A percentile compares a stretch with the other conserved stretches of the same genome.
Conservation (phyloP, 2,329 filamentous ascomycete genomes). For the Falciphora oryzae region DNA sequence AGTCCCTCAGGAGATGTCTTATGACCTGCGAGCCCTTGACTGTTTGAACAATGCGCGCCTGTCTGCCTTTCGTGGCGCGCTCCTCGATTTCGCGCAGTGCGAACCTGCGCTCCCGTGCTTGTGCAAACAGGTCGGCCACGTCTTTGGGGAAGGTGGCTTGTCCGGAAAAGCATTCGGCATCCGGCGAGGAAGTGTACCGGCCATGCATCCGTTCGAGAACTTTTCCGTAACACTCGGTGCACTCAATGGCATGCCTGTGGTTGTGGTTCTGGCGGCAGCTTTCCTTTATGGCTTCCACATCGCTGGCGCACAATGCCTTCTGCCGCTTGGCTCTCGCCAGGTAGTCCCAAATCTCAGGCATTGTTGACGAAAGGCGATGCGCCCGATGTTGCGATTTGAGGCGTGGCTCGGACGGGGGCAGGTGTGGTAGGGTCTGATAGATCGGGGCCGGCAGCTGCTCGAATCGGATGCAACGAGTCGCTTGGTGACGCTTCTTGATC, state of each 20-base stretch:
- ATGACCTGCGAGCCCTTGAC: slow-evolving; percentile 19
- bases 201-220: slow-evolving; percentile 40
- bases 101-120: slow-evolving; percentile 28
- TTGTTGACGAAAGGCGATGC: slow-evolving; percentile 6
- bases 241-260: slow-evolving; percentile 38
- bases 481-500: background rate
- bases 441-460: background rate
- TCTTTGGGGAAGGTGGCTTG: slow-evolving; percentile 43
- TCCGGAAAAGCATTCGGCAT: slow-evolving; percentile 47
- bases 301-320: slow-evolving; percentile 29
- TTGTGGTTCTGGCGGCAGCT: slow-evolving; percentile 38
- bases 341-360: slow-evolving; percentile 20
- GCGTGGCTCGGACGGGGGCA: too few species aligned
- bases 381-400: slow-evolving; percentile 1
- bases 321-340: slow-evolving; percentile 15
- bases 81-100: slow-evolving; percentile 36
- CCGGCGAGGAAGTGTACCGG: slow-evolving; percentile 30
- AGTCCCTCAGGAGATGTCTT: slow-evolving; percentile 18
- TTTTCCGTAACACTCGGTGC: slow-evolving; percentile 41
- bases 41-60: slow-evolving; percentile 37
- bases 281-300: slow-evolving; percentile 36
- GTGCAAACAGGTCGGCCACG: slow-evolving; percentile 42
- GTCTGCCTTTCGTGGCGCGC: slow-evolving; percentile 45
- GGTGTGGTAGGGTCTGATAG: background rate
- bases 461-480: background rate